Evolutionary conservation across 257 asterid species (phyloP).

Genomic region (Anisodus tanguticus): DNA sequence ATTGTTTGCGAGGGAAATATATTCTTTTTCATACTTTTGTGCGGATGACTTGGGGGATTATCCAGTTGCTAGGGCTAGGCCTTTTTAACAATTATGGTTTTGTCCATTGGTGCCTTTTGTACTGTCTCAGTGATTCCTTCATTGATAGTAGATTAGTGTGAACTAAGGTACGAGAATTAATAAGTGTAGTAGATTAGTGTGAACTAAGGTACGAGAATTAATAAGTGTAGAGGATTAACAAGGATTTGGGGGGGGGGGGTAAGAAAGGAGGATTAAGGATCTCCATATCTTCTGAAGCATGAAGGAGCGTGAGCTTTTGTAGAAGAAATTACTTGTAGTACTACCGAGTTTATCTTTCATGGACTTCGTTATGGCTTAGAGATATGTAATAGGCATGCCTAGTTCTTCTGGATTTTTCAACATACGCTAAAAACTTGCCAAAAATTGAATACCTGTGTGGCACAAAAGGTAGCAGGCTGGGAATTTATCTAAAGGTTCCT

Average conservation of each 20-base stretch:
- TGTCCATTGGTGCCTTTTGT: background rate
- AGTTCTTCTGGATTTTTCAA: background rate
- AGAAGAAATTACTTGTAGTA: background rate
- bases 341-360: background rate
- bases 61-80: background rate
- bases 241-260: background rate
- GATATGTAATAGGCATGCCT: background rate
- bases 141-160: background rate
- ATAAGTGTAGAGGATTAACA: background rate
- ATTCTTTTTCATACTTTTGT: background rate
- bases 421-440: background rate
- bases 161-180: background rate
- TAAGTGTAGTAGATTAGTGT: background rate
- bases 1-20: background rate
- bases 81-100: background rate
- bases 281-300: background rate
- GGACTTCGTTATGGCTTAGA: background rate
- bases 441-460: background rate
- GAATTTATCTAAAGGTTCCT: constrained; percentile 6
- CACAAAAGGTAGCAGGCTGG: background rate
- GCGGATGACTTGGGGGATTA: background rate
- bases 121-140: background rate
- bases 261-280: background rate
- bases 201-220: background rate
- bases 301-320: background rate